phyloP scores from a whole-genome alignment of 805 yeast genomes.

The Aciculoconidium aculeatum region DNA sequence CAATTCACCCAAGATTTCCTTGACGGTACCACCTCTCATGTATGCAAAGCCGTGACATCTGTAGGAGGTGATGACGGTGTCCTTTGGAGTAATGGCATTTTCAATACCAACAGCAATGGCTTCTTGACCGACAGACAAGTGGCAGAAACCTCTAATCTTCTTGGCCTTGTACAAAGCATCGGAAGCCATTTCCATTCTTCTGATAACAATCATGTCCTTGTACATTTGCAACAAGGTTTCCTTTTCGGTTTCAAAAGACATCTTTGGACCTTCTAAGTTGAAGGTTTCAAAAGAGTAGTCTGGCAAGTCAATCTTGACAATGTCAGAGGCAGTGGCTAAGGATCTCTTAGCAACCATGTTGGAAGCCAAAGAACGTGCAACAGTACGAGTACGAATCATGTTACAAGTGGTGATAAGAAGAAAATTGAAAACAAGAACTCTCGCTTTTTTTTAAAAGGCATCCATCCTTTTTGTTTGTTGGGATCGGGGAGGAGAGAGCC shows the following conservation, averaged over 20 bases:
- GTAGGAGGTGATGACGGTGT: slow-evolving; percentile 92
- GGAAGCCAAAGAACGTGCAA: slow-evolving; percentile 13
- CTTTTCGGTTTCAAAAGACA: slow-evolving; percentile 75
- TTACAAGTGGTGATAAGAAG: slow-evolving; percentile 3
- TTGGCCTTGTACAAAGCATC: slow-evolving; percentile 98
- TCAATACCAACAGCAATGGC: slow-evolving; percentile 99
- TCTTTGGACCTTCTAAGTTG: slow-evolving; percentile 62
- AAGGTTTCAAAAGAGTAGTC: slow-evolving; percentile 82
- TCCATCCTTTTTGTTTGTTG: slow-evolving; percentile 3
- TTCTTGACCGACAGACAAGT: slow-evolving; percentile 96
- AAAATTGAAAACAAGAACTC: slow-evolving; percentile 3
- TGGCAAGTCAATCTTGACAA: slow-evolving; percentile 57
- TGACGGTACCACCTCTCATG: slow-evolving; percentile 92
- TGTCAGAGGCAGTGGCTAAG: slow-evolving; percentile 32
- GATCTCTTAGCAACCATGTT: slow-evolving; percentile 23
- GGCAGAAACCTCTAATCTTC: slow-evolving; percentile 98
- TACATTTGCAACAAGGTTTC: slow-evolving; percentile 82
- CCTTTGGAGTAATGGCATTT: slow-evolving; percentile 79
- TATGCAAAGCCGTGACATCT: slow-evolving; percentile 98
- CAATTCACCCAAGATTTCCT: slow-evolving; percentile 87
- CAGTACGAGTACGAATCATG: slow-evolving; percentile 12
- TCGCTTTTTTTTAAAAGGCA: slow-evolving; percentile 1
- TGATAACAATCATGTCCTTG: slow-evolving; percentile 88
- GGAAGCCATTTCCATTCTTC: slow-evolving; percentile 99
- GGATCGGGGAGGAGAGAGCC: slow-evolving; percentile 10